Conservation (phyloP, 768 basidiomycete genomes). For the Plicaturopsis crispa region DNA sequence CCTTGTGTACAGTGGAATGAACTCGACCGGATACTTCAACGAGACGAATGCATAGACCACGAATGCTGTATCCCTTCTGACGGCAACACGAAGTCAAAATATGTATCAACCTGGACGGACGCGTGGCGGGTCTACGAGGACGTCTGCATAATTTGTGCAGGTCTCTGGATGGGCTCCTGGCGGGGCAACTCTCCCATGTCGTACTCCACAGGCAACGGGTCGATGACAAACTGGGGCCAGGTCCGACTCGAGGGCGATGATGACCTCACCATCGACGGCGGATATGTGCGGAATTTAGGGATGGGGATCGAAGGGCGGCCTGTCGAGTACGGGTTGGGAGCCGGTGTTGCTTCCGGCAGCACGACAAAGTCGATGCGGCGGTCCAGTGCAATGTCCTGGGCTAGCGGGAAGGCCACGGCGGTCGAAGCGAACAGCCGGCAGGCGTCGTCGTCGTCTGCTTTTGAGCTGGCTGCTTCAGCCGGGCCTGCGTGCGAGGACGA, state of each 20-base stretch:
- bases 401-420: slow-evolving; percentile 31
- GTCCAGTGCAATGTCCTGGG: slow-evolving; percentile 44
- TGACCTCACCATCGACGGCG: slow-evolving; percentile 34
- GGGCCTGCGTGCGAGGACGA: slow-evolving; percentile 12
- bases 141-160: slow-evolving; percentile 74
- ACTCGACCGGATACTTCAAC: slow-evolving; percentile 59
- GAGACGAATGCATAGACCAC: slow-evolving; percentile 30
- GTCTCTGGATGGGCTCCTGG: slow-evolving; percentile 74
- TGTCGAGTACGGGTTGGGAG: slow-evolving; percentile 17
- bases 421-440: slow-evolving; percentile 20
- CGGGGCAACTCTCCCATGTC: slow-evolving; percentile 39
- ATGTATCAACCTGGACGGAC: slow-evolving; percentile 51
- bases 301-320: slow-evolving; percentile 70
- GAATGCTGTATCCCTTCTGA: slow-evolving; percentile 28
- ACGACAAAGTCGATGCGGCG: slow-evolving; percentile 33
- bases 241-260: slow-evolving; percentile 63
- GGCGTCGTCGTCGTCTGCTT: slow-evolving; percentile 20
- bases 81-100: slow-evolving; percentile 19
- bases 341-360: slow-evolving; percentile 10
- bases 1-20: slow-evolving; percentile 59
- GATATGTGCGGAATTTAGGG: slow-evolving; percentile 50
- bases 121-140: slow-evolving; percentile 82
- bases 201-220: slow-evolving; percentile 40
- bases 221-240: slow-evolving; percentile 49
- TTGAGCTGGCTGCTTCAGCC: slow-evolving; percentile 9